Percentiles rank a stretch among this genome's conserved stretches.
Evolutionary conservation across 768 basidiomycete species (phyloP).

Genomic region (Psilocybe azurescens): DNA sequence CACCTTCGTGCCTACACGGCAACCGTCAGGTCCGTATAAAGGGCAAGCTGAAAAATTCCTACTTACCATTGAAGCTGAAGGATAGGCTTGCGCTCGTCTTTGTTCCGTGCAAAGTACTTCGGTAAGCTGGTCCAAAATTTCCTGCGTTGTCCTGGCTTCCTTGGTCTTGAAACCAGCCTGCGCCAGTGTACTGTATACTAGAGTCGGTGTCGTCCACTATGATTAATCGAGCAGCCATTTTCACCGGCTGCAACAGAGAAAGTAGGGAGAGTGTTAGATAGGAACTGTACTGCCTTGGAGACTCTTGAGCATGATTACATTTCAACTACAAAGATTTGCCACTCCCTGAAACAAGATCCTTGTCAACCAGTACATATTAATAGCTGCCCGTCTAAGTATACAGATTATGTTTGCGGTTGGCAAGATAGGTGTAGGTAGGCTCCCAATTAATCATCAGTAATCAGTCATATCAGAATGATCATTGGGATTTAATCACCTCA

Average conservation of each 20-base stretch:
- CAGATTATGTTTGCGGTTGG: no score
- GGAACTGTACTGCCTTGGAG: no score
- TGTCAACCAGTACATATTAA: no score
- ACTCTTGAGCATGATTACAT: no score
- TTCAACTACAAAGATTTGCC: no score
- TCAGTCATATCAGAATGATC: no score
- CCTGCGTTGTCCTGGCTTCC: constrained; percentile 19
- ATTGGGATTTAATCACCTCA: no score
- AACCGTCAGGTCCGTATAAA: constrained; percentile 1
- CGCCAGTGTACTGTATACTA: constrained; percentile 26
- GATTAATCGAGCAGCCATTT: constrained; percentile 6
- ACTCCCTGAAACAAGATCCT: no score
- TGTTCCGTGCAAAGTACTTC: constrained; percentile 25
- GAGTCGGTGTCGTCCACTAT: constrained; percentile 28
- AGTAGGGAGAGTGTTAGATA: not conserved
- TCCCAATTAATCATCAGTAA: no score
- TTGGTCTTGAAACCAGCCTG: constrained; percentile 17
- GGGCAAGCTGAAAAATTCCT: constrained; percentile 16
- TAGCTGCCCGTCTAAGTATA: no score
- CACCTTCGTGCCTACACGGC: constrained; percentile 11
- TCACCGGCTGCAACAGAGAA: not conserved
- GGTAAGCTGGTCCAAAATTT: constrained; percentile 24
- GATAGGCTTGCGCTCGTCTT: constrained; percentile 19
- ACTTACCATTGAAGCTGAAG: constrained; percentile 24
- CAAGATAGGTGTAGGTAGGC: no score